Conservation (phyloP, 495 filamentous ascomycete genomes). For the Pyrenula aspistea region DNA sequence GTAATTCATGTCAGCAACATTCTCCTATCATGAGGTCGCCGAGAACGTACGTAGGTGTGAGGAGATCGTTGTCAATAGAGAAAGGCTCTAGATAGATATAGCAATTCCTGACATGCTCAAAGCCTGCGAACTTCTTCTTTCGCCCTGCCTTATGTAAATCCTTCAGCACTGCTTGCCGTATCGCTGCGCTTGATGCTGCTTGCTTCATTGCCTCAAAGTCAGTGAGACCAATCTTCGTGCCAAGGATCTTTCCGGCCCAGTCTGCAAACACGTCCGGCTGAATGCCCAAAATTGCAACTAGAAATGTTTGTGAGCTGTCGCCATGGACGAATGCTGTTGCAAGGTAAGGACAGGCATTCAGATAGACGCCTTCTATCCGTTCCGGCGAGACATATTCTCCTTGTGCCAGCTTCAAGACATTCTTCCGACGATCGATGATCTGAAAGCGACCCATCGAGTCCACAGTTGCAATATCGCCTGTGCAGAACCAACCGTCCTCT, state of each 20-base stretch:
- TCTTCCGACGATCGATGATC: slow-evolving; percentile 95
- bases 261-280: slow-evolving; percentile 69
- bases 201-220: slow-evolving; percentile 56
- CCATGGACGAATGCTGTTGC: slow-evolving; percentile 83
- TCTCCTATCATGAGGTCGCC: neutral
- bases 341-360: slow-evolving; percentile 66
- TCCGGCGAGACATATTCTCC: slow-evolving; percentile 98
- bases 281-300: slow-evolving; percentile 82
- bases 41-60: slow-evolving; percentile 86
- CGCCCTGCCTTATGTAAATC: slow-evolving; percentile 72
- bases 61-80: slow-evolving; percentile 81
- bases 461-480: slow-evolving; percentile 77
- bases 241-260: slow-evolving; percentile 65
- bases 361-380: slow-evolving; percentile 87
- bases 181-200: slow-evolving; percentile 50
- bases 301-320: slow-evolving; percentile 68
- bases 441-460: slow-evolving; percentile 79
- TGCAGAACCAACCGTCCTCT: slow-evolving; percentile 92
- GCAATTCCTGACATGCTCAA: slow-evolving; percentile 68
- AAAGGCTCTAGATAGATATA: slow-evolving; percentile 80
- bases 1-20: neutral
- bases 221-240: slow-evolving; percentile 44
- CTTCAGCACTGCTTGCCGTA: slow-evolving; percentile 62
- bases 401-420: slow-evolving; percentile 93
- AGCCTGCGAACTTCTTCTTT: slow-evolving; percentile 80